Base-by-base conservation (phyloP, 208 protist genomes). In the Zelonia costaricensis region DNA sequence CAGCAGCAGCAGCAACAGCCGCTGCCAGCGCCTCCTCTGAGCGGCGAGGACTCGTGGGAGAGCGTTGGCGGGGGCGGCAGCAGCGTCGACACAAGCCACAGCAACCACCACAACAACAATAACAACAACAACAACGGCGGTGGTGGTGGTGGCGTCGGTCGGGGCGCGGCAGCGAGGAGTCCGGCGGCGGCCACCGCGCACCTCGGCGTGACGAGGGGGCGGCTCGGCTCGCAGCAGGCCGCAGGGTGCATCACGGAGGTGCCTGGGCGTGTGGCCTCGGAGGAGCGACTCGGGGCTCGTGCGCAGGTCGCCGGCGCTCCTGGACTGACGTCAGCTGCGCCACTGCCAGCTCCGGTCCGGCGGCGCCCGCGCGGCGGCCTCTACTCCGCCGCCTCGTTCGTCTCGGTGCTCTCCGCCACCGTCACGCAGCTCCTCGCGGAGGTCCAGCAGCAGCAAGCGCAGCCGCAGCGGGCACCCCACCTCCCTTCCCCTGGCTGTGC, bases 321-420 rank as follows among this genome's bases (percentile, higher is more conserved):
- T n/a, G n/a, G n/a, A n/a, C n/a, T n/a, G n/a, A n/a, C n/a, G n/a
- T n/a, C 35, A 9, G 23, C 18, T 28, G 35, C 22, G 7, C 8
- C 15, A 18, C 30, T 23, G 15, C 8, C 16, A 5, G 6, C 27
- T 43, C 49, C 33, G 33, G 10, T 10, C 20, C 33, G 25, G 18
- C 28, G 33, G 10, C 49, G 27, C n/a, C 55, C 44, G 36, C 64
- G 55, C 9, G 56, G 56, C 16, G 56, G 55, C 0, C 4, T 64
- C 8, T 59, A 64, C 40, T 58, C 56, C 28, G 65, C 65, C 15
- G 47, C 65, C 25, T 49, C 47, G 40, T 71, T 71, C 16, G 58
- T 58, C 3, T 25, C 64, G 13, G 55, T 62, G 13, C 47, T 70
- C 27, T 31, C 54, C 6, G 47, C 58, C 4, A 39, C 49, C 22